These are phyloP conservation scores for Hagleromyces aurorensis DNA, from an alignment of 805 yeast species.

Conservation along the genomic window DNA sequence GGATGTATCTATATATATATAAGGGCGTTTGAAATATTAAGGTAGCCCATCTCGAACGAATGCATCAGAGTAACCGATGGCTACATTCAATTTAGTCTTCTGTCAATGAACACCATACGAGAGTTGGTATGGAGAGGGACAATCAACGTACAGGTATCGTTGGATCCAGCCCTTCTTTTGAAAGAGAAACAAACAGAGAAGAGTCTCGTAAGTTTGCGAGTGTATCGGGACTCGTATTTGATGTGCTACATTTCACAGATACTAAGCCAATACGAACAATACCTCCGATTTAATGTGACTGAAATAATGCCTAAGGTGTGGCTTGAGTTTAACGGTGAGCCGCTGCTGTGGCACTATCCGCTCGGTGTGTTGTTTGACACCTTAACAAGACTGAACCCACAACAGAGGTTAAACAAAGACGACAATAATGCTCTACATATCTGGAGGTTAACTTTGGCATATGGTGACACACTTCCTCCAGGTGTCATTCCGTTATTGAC, in stretches of 20 bases:
- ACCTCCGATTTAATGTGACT: slow-evolving; percentile 35
- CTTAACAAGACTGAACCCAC: slow-evolving; percentile 35
- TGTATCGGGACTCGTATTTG: slow-evolving; percentile 45
- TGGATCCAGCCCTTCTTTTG: slow-evolving; percentile 15
- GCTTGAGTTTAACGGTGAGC: slow-evolving; percentile 59
- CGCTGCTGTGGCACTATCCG: slow-evolving; percentile 73
- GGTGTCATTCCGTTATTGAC: slow-evolving; percentile 37
- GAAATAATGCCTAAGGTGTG: too few relatives aligned
- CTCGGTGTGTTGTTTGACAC: slow-evolving; percentile 60
- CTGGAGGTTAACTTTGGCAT: slow-evolving; percentile 43
- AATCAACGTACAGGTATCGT: slow-evolving; percentile 36
- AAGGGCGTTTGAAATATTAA: too few relatives aligned
- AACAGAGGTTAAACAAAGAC: slow-evolving; percentile 7
- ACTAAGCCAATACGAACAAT: slow-evolving; percentile 33
- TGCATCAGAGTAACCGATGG: too few relatives aligned
- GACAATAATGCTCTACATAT: slow-evolving; percentile 21
- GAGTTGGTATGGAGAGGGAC: slow-evolving; percentile 47
- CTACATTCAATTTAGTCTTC: too few relatives aligned
- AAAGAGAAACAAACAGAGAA: slow-evolving; percentile 13
- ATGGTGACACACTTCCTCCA: slow-evolving; percentile 35
- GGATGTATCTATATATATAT: too few relatives aligned
- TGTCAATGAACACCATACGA: slow-evolving; percentile 32
- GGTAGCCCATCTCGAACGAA: too few relatives aligned
- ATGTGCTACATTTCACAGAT: slow-evolving; percentile 37
- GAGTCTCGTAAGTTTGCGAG: slow-evolving; percentile 18